Base-by-base conservation (phyloP, 495 filamentous ascomycete species). In the Thermothielavioides terrestris region DNA sequence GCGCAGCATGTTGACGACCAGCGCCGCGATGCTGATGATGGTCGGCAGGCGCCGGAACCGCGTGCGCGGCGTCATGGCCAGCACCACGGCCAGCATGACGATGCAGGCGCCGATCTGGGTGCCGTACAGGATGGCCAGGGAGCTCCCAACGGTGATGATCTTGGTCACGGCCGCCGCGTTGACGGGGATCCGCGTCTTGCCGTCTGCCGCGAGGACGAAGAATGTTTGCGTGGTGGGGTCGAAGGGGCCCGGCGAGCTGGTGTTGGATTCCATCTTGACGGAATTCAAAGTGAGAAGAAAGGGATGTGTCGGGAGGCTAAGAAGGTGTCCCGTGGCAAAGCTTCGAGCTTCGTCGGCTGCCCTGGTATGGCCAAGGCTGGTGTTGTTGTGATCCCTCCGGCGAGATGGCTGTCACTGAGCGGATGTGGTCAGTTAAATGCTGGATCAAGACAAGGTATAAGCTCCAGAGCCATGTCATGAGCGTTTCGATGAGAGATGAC, bases 21-120 rank as follows among this genome's bases (percentile, higher is more conserved):
- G 62, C 4, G 49, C 45, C 17, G 54, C 11, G 11, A 59, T 15
- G 59, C 53, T 55, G 54, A 68, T 45, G 21, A 67, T 21, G 23
- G 59, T 57, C 1, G 59, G 49, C 1, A 42, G 3, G 1, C 56
- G 49, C 14, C 36, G 35, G 42, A 68, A 55, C 0, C 62, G 66
- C 1, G n/a, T 20, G 0, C 26, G 26, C 10, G 65, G 58, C 0
- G 65, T 68, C 60, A 67, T 64, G 54, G 36, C 48, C 1, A 83
- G 64, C 0, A 91, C 67, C 18, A 86, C 70, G 34, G 85, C 53
- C 18, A 89, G 67, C 48, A 90, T 79, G 20, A 85, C 59, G 51
- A 84, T 52, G 25, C 77, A 79, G n/a, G 85, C 84, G 26, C 89
- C 89, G 44, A 89, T 72, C 61, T 94, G 86, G 25, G 71, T 61